These are phyloP conservation scores for Talaromyces rugulosus DNA, from an alignment of 2,329 filamentous ascomycete species.

Conservation along the genomic window DNA sequence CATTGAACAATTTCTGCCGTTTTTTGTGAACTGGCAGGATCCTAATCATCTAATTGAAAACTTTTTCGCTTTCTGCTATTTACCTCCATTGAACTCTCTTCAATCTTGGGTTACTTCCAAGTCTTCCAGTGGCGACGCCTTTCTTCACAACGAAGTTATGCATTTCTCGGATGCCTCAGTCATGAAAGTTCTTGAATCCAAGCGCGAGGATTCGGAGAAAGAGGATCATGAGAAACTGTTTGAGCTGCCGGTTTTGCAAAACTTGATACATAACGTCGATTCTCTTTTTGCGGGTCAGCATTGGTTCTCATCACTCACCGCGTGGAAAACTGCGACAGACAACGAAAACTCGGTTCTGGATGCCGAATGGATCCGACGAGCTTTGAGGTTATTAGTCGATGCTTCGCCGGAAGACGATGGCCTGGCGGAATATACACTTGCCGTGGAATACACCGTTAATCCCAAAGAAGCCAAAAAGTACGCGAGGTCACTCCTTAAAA, in stretches of 20 bases:
- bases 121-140: slow-evolving; percentile 51
- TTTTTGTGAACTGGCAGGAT: slow-evolving; percentile 26
- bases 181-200: slow-evolving; percentile 2
- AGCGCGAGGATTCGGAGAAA: slow-evolving; percentile 21
- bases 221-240: slow-evolving; percentile 28
- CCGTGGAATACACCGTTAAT: slow-evolving; percentile 59
- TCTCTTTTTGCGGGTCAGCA: slow-evolving; percentile 48
- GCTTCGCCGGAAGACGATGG: slow-evolving; percentile 40
- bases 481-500: slow-evolving; percentile 71
- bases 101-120: slow-evolving; percentile 22
- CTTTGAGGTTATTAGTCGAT: slow-evolving; percentile 56
- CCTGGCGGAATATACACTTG: slow-evolving; percentile 67
- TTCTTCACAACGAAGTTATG: slow-evolving; percentile 44
- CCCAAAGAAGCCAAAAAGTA: slow-evolving; percentile 59
- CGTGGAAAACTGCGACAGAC: slow-evolving; percentile 25
- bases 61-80: slow-evolving; percentile 64
- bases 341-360: slow-evolving; percentile 33
- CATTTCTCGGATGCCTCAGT: slow-evolving; percentile 23
- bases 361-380: slow-evolving; percentile 47
- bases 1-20: slow-evolving; percentile 58
- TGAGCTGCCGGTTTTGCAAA: slow-evolving; percentile 23
- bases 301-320: slow-evolving; percentile 44
- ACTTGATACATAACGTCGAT: slow-evolving; percentile 44
- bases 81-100: slow-evolving; percentile 51
- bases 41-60: slow-evolving; percentile 58